Conservation (phyloP, 179 eudicot genomes). For the Actinidia polygama region DNA sequence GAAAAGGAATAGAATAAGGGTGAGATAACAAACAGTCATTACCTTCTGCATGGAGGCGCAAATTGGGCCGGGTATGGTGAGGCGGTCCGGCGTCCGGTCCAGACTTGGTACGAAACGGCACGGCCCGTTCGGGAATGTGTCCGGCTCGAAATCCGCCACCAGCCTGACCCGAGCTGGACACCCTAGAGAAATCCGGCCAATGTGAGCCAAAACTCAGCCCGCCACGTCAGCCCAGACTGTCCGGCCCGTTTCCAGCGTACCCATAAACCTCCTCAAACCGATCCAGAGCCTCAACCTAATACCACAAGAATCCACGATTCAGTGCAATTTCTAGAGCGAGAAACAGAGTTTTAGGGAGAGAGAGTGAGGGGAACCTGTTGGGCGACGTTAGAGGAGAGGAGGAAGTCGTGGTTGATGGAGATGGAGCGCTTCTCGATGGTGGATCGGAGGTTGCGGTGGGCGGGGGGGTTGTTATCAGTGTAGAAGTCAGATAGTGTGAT, state of each 20-base stretch:
- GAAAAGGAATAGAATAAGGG: neutral
- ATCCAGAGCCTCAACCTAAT: no score
- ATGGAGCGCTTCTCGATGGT: constrained; percentile 91
- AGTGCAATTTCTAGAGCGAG: neutral
- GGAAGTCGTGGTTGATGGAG: constrained; percentile 79
- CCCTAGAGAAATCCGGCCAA: no score
- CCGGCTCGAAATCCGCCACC: no score
- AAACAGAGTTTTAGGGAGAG: neutral
- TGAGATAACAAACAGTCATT: neutral
- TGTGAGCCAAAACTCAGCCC: no score
- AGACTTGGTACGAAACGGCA: no score
- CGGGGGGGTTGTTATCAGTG: constrained; percentile 69
- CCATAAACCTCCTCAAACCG: no score
- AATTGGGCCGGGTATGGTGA: no score
- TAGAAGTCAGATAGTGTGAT: constrained; percentile 81
- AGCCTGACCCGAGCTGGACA: no score
- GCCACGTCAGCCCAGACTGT: no score
- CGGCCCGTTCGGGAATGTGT: no score
- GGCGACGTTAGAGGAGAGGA: constrained; percentile 72
- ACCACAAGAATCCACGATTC: neutral
- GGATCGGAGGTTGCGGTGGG: constrained; percentile 91
- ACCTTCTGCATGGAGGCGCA: neutral
- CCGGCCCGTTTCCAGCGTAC: no score
- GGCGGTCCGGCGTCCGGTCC: no score
- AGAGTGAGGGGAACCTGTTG: constrained; percentile 59